These are phyloP conservation scores for Knoxdaviesia proteae DNA, from an alignment of 2,329 filamentous ascomycete genomes.

Conservation along the genomic window DNA sequence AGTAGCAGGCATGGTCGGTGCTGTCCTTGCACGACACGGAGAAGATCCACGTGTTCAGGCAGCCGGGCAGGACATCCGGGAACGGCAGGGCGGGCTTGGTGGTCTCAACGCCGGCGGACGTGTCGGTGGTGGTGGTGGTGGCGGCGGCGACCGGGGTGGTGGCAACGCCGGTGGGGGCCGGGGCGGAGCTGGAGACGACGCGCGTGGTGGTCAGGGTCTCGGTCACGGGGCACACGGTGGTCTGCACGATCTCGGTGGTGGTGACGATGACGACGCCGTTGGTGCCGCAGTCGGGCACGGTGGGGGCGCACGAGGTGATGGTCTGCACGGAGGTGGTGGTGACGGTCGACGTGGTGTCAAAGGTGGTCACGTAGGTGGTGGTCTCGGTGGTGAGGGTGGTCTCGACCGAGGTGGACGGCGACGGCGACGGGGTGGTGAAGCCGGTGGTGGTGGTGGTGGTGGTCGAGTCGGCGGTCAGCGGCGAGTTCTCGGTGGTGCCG, in stretches of 20 bases:
- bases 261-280: conserved; percentile 25
- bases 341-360: conserved; percentile 25
- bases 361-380: conserved; percentile 13
- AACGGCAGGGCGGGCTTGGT: conserved; percentile 23
- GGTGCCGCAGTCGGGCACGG: conserved; percentile 25
- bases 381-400: conserved; percentile 3
- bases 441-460: conserved; percentile 6
- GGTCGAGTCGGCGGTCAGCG: conserved; percentile 13
- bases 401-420: conserved; percentile 5
- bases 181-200: conserved; percentile 5
- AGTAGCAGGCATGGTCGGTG: conserved; percentile 70
- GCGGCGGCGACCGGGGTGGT: conserved; percentile 12
- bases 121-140: conserved; percentile 13
- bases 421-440: conserved; percentile 4
- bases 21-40: conserved; percentile 60
- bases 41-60: conserved; percentile 79
- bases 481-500: conserved; percentile 6
- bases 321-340: conserved; percentile 27
- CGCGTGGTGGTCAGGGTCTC: conserved; percentile 17
- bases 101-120: conserved; percentile 7
- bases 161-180: conserved; percentile 9
- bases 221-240: conserved; percentile 23
- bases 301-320: conserved; percentile 25
- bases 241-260: conserved; percentile 25
- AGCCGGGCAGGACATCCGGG: conserved; percentile 61